These are phyloP conservation scores for Melampsora americana DNA, from an alignment of 1,284 basidiomycete species.

Conservation along the genomic window DNA sequence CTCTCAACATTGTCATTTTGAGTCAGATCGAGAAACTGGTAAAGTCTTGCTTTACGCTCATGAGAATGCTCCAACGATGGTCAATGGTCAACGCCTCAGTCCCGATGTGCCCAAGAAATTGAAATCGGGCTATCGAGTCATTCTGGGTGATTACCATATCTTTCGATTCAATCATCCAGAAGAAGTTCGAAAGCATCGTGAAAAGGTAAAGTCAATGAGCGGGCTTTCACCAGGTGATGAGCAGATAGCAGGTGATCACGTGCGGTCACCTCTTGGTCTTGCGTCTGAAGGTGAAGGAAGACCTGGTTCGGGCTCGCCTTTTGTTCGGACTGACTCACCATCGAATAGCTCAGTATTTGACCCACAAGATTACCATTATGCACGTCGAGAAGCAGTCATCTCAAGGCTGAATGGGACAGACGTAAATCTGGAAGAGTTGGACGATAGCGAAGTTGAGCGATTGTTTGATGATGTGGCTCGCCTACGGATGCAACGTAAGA, in stretches of 20 bases:
- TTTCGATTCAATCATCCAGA: constrained; percentile 97
- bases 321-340: constrained; percentile 69
- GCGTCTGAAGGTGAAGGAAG: constrained; percentile 45
- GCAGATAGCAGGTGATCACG: constrained; percentile 55
- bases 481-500: constrained; percentile 65
- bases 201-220: constrained; percentile 65
- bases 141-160: constrained; percentile 93
- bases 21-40: constrained; percentile 71
- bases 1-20: constrained; percentile 86
- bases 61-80: constrained; percentile 77
- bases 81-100: constrained; percentile 83
- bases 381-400: constrained; percentile 82
- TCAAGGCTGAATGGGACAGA: constrained; percentile 72
- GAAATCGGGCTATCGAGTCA: constrained; percentile 89
- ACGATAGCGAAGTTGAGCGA: constrained; percentile 87
- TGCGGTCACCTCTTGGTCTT: constrained; percentile 50
- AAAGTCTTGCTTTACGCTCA: constrained; percentile 72
- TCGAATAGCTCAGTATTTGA: constrained; percentile 58
- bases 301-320: constrained; percentile 55
- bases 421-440: constrained; percentile 80
- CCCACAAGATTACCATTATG: constrained; percentile 83
- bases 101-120: constrained; percentile 65
- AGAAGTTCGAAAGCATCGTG: constrained; percentile 82
- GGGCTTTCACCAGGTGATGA: constrained; percentile 62
- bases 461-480: constrained; percentile 80